Percentiles rank a stretch among this genome's conserved stretches.
Evolutionary conservation across 2,329 filamentous ascomycete genomes (phyloP).

Genomic region (Fusarium albosuccineum): DNA sequence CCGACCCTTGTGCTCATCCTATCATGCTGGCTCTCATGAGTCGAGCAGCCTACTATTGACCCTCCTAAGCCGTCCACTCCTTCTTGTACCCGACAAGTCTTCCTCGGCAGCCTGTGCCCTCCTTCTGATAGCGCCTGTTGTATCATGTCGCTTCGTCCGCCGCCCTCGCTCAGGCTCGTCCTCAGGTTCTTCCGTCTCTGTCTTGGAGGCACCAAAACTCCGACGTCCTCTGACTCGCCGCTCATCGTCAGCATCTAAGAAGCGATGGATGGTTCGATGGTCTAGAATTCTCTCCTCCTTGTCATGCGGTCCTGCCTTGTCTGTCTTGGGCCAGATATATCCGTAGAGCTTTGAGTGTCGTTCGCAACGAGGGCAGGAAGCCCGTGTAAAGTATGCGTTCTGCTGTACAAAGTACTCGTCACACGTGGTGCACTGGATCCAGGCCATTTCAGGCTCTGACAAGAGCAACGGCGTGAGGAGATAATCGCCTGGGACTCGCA

Average conservation of each 20-base stretch:
- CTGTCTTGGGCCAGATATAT: constrained; percentile 95
- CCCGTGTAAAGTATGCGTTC: constrained; percentile 87
- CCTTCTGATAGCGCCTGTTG: constrained; percentile 18
- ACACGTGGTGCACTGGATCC: constrained; percentile 92
- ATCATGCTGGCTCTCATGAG: constrained; percentile 26
- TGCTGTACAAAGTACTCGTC: constrained; percentile 85
- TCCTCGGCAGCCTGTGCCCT: constrained; percentile 27
- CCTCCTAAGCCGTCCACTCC: constrained; percentile 53
- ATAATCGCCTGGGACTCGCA: constrained; percentile 81
- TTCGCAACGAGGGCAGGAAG: constrained; percentile 92
- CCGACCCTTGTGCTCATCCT: constrained; percentile 5
- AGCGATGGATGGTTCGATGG: constrained; percentile 88
- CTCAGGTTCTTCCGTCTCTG: constrained; percentile 45
- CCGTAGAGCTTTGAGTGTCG: constrained; percentile 96
- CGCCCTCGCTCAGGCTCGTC: constrained; percentile 44
- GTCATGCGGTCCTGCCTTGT: constrained; percentile 80
- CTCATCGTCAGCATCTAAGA: constrained; percentile 80
- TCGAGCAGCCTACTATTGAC: constrained; percentile 50
- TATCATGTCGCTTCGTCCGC: constrained; percentile 35
- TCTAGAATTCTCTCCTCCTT: constrained; percentile 80
- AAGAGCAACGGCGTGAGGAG: constrained; percentile 83
- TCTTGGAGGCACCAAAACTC: constrained; percentile 46
- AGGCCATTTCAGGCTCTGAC: constrained; percentile 79
- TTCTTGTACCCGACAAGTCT: constrained; percentile 44
- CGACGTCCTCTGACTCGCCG: constrained; percentile 62